Base-by-base conservation (phyloP, 768 basidiomycete species). In the Serpula lacrymans region DNA sequence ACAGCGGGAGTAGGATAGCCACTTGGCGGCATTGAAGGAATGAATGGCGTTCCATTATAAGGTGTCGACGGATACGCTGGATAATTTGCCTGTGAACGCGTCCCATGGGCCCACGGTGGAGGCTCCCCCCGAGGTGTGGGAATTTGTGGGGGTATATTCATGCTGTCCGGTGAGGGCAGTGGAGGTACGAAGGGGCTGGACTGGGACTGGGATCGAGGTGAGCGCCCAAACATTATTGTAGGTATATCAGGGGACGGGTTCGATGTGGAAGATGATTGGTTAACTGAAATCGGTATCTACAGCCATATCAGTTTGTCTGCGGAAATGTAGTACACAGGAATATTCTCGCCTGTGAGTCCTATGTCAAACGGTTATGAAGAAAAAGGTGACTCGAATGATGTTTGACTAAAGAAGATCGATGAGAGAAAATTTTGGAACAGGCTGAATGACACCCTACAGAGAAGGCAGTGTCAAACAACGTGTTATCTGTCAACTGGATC, bases 151-250 rank as follows among this genome's bases (percentile, higher is more conserved):
- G 68, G 65, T 13, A 58, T 63, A 10, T 43, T 62, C 48, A 33
- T 42, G 45, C 41, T 54, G 42, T 49, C 68, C 38, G 49, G 70
- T 45, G 47, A 69, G 30, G 63, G 59, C 5, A 57, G 51, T 41
- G 73, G 71, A 28, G 60, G 69, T 58, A 48, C 60, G 50, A 48
- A 75, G 45, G 43, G 72, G 60, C 43, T 73, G 60, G 27, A 69
- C 67, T 38, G 67, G 67, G 17, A 65, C 65, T 18, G 65, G 66
- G 9, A 46, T 41, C 14, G 36, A 42, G 20, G 55, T 47, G 34
- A 32, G 49, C 10, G 53, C 37, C 43, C 49, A 52, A 29, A 46
- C 33, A 35, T 49, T 46, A 45, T 48, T 43, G 34, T 44, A 39
- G 36, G 39, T 34, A 37, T 34, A 41, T 32, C 26, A 41, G 38